These are phyloP conservation scores for Gynochthodes officinalis DNA, from an alignment of 257 asterid species.

Conservation along the genomic window DNA sequence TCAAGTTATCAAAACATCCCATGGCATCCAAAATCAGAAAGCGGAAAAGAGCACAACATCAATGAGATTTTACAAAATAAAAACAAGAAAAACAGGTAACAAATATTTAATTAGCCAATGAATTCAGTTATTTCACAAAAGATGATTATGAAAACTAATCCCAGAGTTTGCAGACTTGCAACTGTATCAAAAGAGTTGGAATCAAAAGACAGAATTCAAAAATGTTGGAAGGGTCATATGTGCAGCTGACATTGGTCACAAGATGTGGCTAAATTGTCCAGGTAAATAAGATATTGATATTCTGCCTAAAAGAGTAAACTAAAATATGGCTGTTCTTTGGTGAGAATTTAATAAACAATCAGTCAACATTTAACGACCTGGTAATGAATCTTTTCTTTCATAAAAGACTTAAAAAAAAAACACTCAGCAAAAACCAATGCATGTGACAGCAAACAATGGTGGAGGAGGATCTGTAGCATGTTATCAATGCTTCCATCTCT, in stretches of 20 bases:
- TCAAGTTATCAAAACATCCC: background rate
- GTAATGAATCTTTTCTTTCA: background rate
- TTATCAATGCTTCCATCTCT: background rate
- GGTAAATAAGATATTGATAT: background rate
- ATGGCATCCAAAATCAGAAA: background rate
- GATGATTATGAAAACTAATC: slow-evolving; percentile 1
- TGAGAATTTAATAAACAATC: background rate
- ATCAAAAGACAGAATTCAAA: background rate
- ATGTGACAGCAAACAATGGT: background rate
- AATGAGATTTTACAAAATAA: background rate
- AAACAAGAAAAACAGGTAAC: background rate
- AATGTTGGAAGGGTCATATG: background rate
- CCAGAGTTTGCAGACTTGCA: background rate
- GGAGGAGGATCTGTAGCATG: background rate
- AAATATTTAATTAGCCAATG: background rate
- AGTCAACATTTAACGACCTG: background rate
- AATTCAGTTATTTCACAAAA: background rate
- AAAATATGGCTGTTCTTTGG: background rate
- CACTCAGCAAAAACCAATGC: background rate
- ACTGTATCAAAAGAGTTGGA: background rate
- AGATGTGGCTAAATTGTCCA: background rate
- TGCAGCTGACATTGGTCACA: background rate
- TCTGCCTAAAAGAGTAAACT: background rate
- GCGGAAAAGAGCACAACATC: background rate
- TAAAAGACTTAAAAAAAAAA: background rate